Evolutionary conservation across 2,329 filamentous ascomycete genomes (phyloP).

Genomic region (Neocatenulostroma microsporum): DNA sequence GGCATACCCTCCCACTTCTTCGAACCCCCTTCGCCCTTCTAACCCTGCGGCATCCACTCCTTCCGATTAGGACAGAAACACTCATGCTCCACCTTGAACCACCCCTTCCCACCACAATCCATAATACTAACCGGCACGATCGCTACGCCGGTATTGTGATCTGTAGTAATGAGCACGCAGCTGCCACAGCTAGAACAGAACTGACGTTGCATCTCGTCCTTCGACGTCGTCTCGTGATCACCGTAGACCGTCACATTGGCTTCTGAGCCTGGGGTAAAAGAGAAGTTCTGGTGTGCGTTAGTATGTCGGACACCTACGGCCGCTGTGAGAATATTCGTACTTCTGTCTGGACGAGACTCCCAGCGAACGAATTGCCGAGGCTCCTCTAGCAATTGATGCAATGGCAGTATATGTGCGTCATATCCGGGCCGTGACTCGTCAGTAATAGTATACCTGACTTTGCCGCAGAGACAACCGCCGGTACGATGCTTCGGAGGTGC

Average conservation of each 20-base stretch:
- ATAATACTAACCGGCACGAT: conserved; percentile 1
- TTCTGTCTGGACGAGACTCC: not conserved
- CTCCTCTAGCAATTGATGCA: not conserved
- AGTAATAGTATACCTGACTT: not conserved
- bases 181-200: conserved; percentile 2
- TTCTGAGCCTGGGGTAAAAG: not conserved
- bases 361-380: not conserved
- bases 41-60: conserved; percentile 1
- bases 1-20: too few species aligned
- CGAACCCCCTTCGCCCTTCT: too few species aligned
- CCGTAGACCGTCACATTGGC: not conserved
- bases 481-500: not conserved
- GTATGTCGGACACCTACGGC: not conserved
- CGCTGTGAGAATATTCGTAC: too few species aligned
- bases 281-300: conserved; percentile 1
- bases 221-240: not conserved
- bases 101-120: conserved; percentile 1
- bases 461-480: conserved; percentile 1
- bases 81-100: not conserved
- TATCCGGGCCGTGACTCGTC: conserved; percentile 1
- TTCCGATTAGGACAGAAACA: not conserved
- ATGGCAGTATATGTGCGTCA: not conserved
- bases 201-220: conserved; percentile 1
- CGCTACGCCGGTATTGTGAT: conserved; percentile 1
- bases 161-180: conserved; percentile 3